phyloP scores from a whole-genome alignment of 495 filamentous ascomycete genomes.

The Penicillium pancosmium region DNA sequence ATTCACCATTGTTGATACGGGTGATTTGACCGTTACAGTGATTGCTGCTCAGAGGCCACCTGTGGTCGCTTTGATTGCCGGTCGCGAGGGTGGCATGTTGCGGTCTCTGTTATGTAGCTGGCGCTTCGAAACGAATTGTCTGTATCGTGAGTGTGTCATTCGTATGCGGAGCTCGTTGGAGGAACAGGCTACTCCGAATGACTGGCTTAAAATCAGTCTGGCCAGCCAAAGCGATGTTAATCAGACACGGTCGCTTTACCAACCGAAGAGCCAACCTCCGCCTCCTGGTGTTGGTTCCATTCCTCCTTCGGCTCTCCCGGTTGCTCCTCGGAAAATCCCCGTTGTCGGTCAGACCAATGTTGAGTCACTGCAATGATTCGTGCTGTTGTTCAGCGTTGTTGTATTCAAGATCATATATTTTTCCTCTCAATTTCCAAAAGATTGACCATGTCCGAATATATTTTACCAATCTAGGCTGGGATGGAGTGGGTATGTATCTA shows the following conservation, averaged over 20 bases:
- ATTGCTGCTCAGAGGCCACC: constrained; percentile 41
- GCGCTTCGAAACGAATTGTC: constrained; percentile 20
- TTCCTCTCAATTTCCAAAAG: no score
- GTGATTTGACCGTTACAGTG: constrained; percentile 18
- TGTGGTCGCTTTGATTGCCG: constrained; percentile 36
- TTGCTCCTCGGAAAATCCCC: constrained; percentile 6
- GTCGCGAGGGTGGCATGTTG: constrained; percentile 45
- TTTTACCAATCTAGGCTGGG: no score
- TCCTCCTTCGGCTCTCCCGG: background rate
- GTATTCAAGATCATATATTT: no score
- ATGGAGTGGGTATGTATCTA: no score
- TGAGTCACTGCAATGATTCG: background rate
- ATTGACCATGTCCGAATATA: no score
- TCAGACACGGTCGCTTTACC: constrained; percentile 3
- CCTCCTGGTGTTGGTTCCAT: background rate
- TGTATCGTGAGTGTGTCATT: constrained; percentile 19
- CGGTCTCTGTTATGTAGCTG: constrained; percentile 38
- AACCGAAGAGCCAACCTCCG: background rate
- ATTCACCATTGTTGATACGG: constrained; percentile 20
- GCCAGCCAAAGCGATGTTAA: constrained; percentile 18
- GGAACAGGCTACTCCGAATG: constrained; percentile 16
- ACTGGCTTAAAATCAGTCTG: constrained; percentile 22
- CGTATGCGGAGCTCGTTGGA: constrained; percentile 20
- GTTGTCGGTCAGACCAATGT: background rate
- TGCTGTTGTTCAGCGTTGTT: background rate